A percentile compares a stretch with the other conserved stretches of the same genome.
Conservation (phyloP, 306 rosid genomes). For the Citrullus mucosospermus region DNA sequence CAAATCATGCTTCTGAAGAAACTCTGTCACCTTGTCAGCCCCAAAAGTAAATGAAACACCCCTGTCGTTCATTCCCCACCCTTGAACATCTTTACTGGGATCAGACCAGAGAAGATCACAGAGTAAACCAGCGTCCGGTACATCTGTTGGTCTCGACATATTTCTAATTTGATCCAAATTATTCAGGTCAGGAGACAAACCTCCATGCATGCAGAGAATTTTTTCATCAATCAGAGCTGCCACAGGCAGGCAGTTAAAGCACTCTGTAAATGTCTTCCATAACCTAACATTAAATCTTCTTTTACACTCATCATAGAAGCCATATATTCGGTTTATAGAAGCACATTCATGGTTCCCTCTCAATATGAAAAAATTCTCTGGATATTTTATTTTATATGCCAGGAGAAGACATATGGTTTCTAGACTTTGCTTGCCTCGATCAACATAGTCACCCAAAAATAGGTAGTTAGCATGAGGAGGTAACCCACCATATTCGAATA, state of each 20-base stretch:
- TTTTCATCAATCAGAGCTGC: constrained; percentile 95
- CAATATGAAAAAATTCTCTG: constrained; percentile 79
- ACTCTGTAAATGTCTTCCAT: constrained; percentile 83
- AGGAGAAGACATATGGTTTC: constrained; percentile 94
- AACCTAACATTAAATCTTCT: constrained; percentile 76
- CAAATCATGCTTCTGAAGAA: constrained; percentile 84
- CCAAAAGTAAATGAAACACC: constrained; percentile 97
- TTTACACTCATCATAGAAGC: constrained; percentile 96
- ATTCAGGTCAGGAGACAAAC: constrained; percentile 77
- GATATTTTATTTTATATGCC: constrained; percentile 76
- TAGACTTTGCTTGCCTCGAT: constrained; percentile 90
- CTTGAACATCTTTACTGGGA: constrained; percentile 75
- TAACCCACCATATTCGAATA: constrained; percentile 87
- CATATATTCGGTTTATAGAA: constrained; percentile 87
- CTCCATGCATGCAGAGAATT: constrained; percentile 95
- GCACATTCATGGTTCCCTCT: constrained; percentile 99
- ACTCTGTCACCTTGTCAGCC: constrained; percentile 63
- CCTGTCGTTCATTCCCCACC: constrained; percentile 89
- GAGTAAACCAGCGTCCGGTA: constrained; percentile 85
- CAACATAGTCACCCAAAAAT: constrained; percentile 94
- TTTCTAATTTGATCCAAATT: constrained; percentile 73
- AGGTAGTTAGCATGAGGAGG: constrained; percentile 91
- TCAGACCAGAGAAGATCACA: constrained; percentile 99
- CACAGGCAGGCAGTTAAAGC: constrained; percentile 88
- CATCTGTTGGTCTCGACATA: constrained; percentile 73